Evolutionary conservation across 306 rosid species (phyloP).

Genomic region (Crataegus laevigata): DNA sequence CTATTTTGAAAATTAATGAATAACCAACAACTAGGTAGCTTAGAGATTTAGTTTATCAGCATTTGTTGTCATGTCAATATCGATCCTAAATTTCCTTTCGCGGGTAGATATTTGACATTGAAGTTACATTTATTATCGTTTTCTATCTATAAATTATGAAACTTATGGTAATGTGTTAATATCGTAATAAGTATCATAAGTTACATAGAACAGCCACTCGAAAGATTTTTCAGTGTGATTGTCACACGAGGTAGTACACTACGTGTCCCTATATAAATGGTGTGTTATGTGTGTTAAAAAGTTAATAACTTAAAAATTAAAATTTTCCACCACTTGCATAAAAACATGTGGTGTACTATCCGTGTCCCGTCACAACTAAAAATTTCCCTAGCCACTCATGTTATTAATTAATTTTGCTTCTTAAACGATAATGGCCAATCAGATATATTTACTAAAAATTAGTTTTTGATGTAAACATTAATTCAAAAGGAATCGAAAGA

Average conservation of each 20-base stretch:
- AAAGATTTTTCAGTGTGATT: too few species aligned
- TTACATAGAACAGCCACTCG: background rate
- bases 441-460: background rate
- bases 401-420: background rate
- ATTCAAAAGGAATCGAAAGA: background rate
- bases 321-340: too few species aligned
- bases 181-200: background rate
- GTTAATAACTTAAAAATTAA: too few species aligned
- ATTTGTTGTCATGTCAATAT: background rate
- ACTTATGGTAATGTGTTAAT: background rate
- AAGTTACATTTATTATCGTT: background rate
- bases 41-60: background rate
- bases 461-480: background rate
- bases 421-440: background rate
- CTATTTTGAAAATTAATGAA: background rate
- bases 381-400: background rate
- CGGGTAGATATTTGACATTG: background rate
- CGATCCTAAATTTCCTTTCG: background rate
- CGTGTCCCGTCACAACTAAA: too few species aligned
- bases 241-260: too few species aligned
- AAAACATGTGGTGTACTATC: too few species aligned
- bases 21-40: background rate
- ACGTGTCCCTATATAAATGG: too few species aligned
- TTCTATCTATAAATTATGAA: background rate
- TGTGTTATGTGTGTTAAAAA: too few species aligned